Percentiles rank a stretch among this genome's conserved stretches.
phyloP scores from a whole-genome alignment of 805 yeast genomes.

The Ogataea pignaliae region DNA sequence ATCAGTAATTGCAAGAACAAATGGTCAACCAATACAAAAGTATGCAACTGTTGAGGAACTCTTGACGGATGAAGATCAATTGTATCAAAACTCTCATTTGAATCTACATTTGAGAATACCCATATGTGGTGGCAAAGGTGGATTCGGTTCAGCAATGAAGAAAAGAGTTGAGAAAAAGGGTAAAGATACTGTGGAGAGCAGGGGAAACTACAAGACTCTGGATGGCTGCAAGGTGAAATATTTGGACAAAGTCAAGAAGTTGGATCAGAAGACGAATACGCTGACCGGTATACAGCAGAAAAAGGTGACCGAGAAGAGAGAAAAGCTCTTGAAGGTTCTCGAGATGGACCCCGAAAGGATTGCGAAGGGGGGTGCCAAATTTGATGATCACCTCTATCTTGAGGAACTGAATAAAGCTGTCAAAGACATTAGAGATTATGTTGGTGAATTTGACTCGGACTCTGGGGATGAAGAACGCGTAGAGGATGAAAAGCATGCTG shows the following conservation, averaged over 20 bases:
- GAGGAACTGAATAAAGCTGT: conserved; percentile 36
- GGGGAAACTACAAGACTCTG: conserved; percentile 31
- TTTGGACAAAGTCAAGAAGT: conserved; percentile 32
- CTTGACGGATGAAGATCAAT: background rate
- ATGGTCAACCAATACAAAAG: conserved; percentile 10
- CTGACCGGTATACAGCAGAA: conserved; percentile 12
- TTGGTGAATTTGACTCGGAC: conserved; percentile 9
- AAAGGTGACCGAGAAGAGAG: conserved; percentile 28
- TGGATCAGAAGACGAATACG: conserved; percentile 24
- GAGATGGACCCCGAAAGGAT: conserved; percentile 16
- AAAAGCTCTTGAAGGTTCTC: conserved; percentile 32
- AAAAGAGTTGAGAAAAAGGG: conserved; percentile 37
- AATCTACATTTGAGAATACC: conserved; percentile 31
- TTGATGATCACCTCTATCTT: conserved; percentile 33
- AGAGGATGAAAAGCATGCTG: background rate
- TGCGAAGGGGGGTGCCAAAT: conserved; percentile 26
- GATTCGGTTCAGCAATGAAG: conserved; percentile 40
- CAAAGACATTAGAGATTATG: conserved; percentile 30
- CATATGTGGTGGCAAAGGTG: conserved; percentile 51
- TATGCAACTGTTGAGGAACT: conserved; percentile 2
- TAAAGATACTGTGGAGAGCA: conserved; percentile 14
- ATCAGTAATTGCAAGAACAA: conserved; percentile 10
- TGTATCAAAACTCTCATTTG: conserved; percentile 3
- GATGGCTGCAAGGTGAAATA: conserved; percentile 38
- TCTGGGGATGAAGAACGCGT: conserved; percentile 1